Evolutionary conservation across 306 rosid species (phyloP), one percentile per base, ranked within the genome.

Genomic region (Prunus campanulata): DNA sequence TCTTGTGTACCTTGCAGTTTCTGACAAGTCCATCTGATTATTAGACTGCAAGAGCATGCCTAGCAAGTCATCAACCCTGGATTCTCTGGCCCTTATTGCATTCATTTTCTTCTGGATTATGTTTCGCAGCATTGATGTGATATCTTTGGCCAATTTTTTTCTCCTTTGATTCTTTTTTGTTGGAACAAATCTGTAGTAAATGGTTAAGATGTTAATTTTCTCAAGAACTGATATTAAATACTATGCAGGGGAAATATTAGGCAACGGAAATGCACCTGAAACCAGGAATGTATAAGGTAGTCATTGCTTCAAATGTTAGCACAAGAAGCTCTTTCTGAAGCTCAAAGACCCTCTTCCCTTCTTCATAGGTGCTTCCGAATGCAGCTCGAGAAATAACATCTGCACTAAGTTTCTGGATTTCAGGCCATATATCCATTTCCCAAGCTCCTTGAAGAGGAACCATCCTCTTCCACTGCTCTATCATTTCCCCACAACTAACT

Each of bases 231-330:
- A 16, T 59, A 60, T 12, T 10, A 8, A 57, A 3, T 27, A 12
- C 55, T 10, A 9, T 4, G 65, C 24, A 29, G 32, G 29, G 25
- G 44, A 72, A 32, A 9, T 20, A 10, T 42, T 11, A 27, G 56
- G 24, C 29, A 71, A 52, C 27, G 44, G 49, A 13, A 25, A 30
- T 62, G 69, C 49, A 86, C 91, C 91, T 83, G 79, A 81, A 86
- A 49, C 90, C 85, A 30, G 85, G 91, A 65, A 88, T 59, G 47
- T 86, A 77, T 2, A 79, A 11, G 52, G 85, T 83, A 57, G 76
- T 80, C 88, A 88, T 86, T 78, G 90, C 88, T 83, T 88, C 85
- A 68, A 88, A 27, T 24, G 82, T 79, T 32, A 83, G 84, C 66
- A 47, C 7, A 22, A 79, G 76, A 49, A 81, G 85, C 79, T 83